Conservation (phyloP, 2,329 filamentous ascomycete genomes). For the Talaromyces atroroseus region DNA sequence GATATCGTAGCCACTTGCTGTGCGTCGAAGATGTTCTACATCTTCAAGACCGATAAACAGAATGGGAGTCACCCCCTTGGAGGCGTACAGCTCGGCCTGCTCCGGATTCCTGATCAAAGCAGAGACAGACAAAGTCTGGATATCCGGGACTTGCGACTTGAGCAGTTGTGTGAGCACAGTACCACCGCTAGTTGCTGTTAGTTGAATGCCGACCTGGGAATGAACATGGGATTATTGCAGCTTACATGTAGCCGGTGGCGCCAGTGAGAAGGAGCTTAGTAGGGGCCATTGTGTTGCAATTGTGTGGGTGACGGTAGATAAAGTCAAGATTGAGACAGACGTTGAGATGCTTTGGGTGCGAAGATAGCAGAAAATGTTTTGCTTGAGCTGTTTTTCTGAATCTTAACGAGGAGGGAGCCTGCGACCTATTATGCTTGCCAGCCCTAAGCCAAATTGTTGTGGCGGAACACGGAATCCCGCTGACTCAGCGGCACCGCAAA, state of each 20-base stretch:
- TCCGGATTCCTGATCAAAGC: background rate
- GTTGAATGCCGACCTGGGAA: background rate
- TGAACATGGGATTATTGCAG: background rate
- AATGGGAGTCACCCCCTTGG: background rate
- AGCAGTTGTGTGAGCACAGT: constrained; percentile 1
- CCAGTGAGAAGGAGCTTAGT: constrained; percentile 2
- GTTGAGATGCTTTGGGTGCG: too few relatives aligned
- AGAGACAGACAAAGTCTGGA: background rate
- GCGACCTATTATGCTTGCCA: too few relatives aligned
- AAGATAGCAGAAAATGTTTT: too few relatives aligned
- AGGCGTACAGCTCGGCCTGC: background rate
- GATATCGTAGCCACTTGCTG: background rate
- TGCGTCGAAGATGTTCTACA: background rate
- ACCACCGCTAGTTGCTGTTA: background rate
- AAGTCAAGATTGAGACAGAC: too few relatives aligned
- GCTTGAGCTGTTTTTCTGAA: too few relatives aligned
- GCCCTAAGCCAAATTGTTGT: too few relatives aligned
- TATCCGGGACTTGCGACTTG: background rate
- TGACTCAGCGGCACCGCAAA: too few relatives aligned
- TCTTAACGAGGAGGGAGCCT: too few relatives aligned
- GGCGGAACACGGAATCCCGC: too few relatives aligned
- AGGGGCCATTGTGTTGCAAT: too few relatives aligned
- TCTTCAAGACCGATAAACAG: constrained; percentile 1
- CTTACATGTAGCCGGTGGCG: constrained; percentile 6
- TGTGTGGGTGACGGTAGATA: too few relatives aligned